A percentile compares a stretch with the other conserved stretches of the same genome.
Conservation (phyloP, 75 land plant genomes). For the Ceratopteris richardii region DNA sequence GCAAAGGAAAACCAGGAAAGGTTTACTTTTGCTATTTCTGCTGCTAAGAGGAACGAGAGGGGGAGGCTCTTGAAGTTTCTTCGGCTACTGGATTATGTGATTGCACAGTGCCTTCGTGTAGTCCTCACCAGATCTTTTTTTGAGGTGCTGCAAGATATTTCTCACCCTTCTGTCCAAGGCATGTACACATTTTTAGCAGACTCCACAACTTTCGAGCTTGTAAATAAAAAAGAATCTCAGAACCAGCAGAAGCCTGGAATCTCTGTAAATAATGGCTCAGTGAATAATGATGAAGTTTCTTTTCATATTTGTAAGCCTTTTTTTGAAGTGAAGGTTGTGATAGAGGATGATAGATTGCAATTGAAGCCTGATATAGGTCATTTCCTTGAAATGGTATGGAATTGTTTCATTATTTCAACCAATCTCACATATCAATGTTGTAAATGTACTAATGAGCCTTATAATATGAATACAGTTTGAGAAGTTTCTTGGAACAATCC, state of each 20-base stretch:
- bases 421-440: neutral
- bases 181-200: neutral
- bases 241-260: neutral
- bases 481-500: constrained; percentile 1
- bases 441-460: neutral
- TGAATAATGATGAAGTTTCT: neutral
- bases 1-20: constrained; percentile 13
- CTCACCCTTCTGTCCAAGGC: constrained; percentile 4
- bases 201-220: neutral
- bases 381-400: neutral
- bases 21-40: constrained; percentile 12
- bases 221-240: neutral
- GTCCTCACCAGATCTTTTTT: neutral
- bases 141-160: neutral
- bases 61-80: constrained; percentile 9
- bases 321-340: constrained; percentile 9
- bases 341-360: constrained; percentile 3
- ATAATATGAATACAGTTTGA: neutral
- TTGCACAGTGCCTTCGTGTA: constrained; percentile 1
- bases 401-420: neutral
- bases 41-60: constrained; percentile 10
- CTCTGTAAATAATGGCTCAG: neutral
- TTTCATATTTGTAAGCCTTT: neutral
- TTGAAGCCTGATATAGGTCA: neutral
- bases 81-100: constrained; percentile 5